Evolutionary conservation across 768 basidiomycete genomes (phyloP).

Genomic region (Mrakia blollopis): DNA sequence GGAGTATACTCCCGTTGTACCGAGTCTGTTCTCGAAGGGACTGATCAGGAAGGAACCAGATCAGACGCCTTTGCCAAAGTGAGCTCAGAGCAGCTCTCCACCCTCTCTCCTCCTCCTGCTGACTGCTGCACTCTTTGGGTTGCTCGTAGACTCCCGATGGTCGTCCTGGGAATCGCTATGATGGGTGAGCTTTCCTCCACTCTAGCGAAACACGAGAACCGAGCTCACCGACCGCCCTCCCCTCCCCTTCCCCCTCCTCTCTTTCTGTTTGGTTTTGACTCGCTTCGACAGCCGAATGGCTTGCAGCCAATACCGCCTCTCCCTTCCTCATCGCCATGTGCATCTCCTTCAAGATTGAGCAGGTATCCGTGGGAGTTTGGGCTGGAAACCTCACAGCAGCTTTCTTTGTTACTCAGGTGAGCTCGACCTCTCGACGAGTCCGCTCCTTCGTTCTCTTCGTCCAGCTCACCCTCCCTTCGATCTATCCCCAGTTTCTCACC

Average conservation of each 20-base stretch:
- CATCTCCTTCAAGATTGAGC: constrained; percentile 50
- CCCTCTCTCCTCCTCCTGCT: background rate
- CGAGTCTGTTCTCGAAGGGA: constrained; percentile 20
- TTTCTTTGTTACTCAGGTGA: constrained; percentile 34
- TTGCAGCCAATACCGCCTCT: constrained; percentile 73
- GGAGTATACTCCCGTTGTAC: constrained; percentile 22
- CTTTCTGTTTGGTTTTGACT: background rate
- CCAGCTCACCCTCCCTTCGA: constrained; percentile 17
- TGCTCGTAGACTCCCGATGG: constrained; percentile 61
- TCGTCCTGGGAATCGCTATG: constrained; percentile 88
- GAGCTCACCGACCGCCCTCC: background rate
- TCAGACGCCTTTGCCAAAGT: constrained; percentile 28
- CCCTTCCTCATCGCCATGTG: constrained; percentile 96
- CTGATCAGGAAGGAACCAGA: constrained; percentile 32
- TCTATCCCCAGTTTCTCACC: constrained; percentile 83
- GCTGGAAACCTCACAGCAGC: constrained; percentile 63
- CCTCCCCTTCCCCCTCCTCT: too few species aligned
- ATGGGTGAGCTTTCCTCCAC: constrained; percentile 59
- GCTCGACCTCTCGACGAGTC: background rate
- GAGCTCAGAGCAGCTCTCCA: too few species aligned
- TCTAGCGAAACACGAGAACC: background rate
- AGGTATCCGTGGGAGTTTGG: constrained; percentile 78
- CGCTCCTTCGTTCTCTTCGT: background rate
- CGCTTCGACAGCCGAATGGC: constrained; percentile 3
- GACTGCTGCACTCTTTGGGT: background rate